phyloP scores from a whole-genome alignment of 2,329 filamentous ascomycete species.

The Acephala macrosclerotiorum region DNA sequence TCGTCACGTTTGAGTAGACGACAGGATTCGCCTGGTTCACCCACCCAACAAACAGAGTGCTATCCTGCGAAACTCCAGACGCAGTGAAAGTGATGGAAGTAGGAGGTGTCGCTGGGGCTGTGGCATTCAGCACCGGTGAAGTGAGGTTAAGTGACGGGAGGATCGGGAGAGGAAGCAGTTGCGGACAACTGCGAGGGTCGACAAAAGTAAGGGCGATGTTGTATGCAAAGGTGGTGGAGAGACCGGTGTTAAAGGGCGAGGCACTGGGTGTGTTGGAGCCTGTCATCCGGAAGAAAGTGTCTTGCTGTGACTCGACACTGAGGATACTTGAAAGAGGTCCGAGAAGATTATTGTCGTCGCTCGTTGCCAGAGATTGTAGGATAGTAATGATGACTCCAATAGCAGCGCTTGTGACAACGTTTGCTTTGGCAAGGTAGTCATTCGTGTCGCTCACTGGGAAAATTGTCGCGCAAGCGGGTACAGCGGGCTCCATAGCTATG shows the following conservation, averaged over 20 bases:
- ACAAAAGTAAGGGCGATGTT: conserved; percentile 19
- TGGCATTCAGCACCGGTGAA: conserved; percentile 9
- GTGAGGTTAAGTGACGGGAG: conserved; percentile 21
- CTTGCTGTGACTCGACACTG: conserved; percentile 16
- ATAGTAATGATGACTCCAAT: conserved; percentile 21
- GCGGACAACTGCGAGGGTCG: conserved; percentile 18
- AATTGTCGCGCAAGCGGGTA: conserved; percentile 15
- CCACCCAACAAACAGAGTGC: conserved; percentile 17
- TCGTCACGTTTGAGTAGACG: conserved; percentile 15
- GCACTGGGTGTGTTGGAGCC: conserved; percentile 18
- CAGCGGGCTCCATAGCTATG: background rate
- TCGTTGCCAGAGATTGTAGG: background rate
- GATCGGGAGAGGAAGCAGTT: conserved; percentile 8
- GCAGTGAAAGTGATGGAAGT: conserved; percentile 20
- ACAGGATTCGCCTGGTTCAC: conserved; percentile 18
- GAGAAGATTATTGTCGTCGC: conserved; percentile 15
- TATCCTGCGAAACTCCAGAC: background rate
- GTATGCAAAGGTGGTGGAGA: conserved; percentile 16
- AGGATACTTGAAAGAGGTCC: conserved; percentile 13
- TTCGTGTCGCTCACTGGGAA: conserved; percentile 10
- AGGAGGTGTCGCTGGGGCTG: conserved; percentile 15
- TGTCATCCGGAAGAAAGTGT: conserved; percentile 23
- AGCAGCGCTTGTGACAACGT: conserved; percentile 16
- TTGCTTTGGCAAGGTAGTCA: conserved; percentile 19
- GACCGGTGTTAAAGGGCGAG: conserved; percentile 17